Evolutionary conservation across 495 filamentous ascomycete genomes (phyloP).

Genomic region (Neurospora tetrasperma): DNA sequence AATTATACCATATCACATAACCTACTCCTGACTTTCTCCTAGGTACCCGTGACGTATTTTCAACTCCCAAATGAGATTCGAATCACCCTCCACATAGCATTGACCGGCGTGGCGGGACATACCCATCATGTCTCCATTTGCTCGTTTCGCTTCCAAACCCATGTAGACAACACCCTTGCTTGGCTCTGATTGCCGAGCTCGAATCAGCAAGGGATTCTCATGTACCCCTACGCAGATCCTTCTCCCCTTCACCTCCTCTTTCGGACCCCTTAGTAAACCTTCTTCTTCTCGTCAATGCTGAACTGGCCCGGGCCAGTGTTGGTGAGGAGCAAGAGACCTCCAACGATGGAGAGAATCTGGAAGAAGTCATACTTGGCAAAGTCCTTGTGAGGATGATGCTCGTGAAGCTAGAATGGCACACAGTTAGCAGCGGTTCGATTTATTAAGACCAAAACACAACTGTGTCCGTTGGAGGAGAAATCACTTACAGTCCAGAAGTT

Average conservation of each 20-base stretch:
- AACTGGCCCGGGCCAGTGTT: slow-evolving; percentile 98
- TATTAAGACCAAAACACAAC: not conserved
- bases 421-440: slow-evolving; percentile 9
- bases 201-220: not conserved
- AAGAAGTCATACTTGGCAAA: slow-evolving; percentile 99
- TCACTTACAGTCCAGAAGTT: slow-evolving; percentile 97
- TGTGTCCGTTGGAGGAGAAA: slow-evolving; percentile 9
- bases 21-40: not conserved
- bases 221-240: not conserved
- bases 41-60: not conserved
- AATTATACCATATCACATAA: not conserved
- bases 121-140: not conserved
- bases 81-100: not conserved
- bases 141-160: not conserved
- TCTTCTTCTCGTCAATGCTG: slow-evolving; percentile 99
- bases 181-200: not conserved
- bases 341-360: slow-evolving; percentile 97
- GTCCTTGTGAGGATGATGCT: slow-evolving; percentile 97
- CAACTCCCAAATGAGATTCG: not conserved
- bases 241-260: not conserved
- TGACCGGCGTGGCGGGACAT: not conserved
- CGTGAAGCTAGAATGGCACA: slow-evolving; percentile 61
- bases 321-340: slow-evolving; percentile 86
- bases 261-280: slow-evolving; percentile 66
- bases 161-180: not conserved